phyloP scores from a whole-genome alignment of 2,329 filamentous ascomycete species.

The Calcarisporium arbuscula region DNA sequence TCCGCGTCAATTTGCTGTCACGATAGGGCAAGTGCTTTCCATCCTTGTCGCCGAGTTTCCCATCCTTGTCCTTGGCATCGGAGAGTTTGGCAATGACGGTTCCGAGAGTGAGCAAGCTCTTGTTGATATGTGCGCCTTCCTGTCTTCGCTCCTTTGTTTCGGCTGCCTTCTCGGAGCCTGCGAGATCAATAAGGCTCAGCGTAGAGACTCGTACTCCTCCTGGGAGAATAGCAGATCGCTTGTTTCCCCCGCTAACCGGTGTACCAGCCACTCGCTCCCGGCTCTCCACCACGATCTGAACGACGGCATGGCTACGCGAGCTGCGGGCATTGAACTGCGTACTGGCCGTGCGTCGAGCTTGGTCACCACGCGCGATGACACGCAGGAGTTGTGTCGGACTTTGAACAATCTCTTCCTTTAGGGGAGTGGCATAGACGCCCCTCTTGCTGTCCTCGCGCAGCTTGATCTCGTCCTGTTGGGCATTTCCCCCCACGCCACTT shows the following conservation, averaged over 20 bases:
- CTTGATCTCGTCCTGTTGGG: constrained; percentile 86
- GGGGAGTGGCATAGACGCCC: constrained; percentile 88
- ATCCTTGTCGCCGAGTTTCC: constrained; percentile 68
- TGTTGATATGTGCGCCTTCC: constrained; percentile 98
- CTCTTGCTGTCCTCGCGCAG: constrained; percentile 92
- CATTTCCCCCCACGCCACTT: constrained; percentile 45
- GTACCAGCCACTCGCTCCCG: constrained; percentile 68
- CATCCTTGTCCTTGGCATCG: constrained; percentile 76
- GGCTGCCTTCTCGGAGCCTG: constrained; percentile 91
- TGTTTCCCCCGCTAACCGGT: constrained; percentile 34
- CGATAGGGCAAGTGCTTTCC: constrained; percentile 91
- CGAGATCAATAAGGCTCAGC: constrained; percentile 89
- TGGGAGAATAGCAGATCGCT: constrained; percentile 64
- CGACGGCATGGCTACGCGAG: constrained; percentile 95
- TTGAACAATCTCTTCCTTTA: constrained; percentile 98
- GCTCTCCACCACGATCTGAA: constrained; percentile 97
- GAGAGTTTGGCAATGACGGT: constrained; percentile 94
- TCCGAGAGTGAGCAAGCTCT: constrained; percentile 88
- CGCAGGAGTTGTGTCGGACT: constrained; percentile 91
- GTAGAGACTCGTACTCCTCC: constrained; percentile 95
- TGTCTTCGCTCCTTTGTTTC: constrained; percentile 90
- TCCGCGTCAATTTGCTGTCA: constrained; percentile 93
- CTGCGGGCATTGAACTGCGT: constrained; percentile 96
- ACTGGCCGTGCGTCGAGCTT: constrained; percentile 82
- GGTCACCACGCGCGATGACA: constrained; percentile 90